These are phyloP conservation scores for Rosa chinensis DNA, from an alignment of 306 rosid genomes.

Conservation along the genomic window DNA sequence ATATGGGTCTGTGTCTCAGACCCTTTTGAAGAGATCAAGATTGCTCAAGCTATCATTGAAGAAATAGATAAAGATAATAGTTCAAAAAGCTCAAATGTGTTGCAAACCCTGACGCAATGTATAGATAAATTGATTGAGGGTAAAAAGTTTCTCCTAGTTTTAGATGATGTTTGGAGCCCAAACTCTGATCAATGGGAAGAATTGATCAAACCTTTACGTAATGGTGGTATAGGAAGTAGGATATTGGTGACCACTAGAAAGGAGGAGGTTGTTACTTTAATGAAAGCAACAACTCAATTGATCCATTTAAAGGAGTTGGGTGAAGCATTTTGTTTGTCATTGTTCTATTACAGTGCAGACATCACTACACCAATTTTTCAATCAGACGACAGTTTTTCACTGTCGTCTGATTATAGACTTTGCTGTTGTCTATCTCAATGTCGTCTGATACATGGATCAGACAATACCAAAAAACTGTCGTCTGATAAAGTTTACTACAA, in stretches of 20 bases:
- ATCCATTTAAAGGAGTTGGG: not conserved
- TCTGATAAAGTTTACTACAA: too few species aligned
- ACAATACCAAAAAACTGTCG: too few species aligned
- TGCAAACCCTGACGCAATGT: not conserved
- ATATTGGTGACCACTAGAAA: constrained; percentile 18
- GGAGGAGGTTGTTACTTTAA: not conserved
- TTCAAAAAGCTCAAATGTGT: not conserved
- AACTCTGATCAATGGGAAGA: not conserved
- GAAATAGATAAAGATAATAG: too few species aligned
- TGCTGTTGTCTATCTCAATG: too few species aligned
- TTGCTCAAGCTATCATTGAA: not conserved
- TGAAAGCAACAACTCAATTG: not conserved
- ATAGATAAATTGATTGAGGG: not conserved
- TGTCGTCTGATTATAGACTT: too few species aligned
- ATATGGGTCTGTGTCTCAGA: constrained; percentile 17
- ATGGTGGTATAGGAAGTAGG: constrained; percentile 1
- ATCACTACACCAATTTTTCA: too few species aligned
- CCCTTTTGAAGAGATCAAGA: not conserved
- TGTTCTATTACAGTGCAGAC: constrained; percentile 13
- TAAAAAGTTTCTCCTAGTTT: constrained; percentile 8
- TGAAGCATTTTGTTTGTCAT: not conserved
- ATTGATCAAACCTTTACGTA: not conserved
- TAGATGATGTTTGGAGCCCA: constrained; percentile 26
- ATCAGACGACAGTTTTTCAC: too few species aligned
- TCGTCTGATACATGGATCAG: too few species aligned